Evolutionary conservation across 73 alveolate species (phyloP), one percentile per base, ranked within the genome.

Genomic region (Chromera velia): DNA sequence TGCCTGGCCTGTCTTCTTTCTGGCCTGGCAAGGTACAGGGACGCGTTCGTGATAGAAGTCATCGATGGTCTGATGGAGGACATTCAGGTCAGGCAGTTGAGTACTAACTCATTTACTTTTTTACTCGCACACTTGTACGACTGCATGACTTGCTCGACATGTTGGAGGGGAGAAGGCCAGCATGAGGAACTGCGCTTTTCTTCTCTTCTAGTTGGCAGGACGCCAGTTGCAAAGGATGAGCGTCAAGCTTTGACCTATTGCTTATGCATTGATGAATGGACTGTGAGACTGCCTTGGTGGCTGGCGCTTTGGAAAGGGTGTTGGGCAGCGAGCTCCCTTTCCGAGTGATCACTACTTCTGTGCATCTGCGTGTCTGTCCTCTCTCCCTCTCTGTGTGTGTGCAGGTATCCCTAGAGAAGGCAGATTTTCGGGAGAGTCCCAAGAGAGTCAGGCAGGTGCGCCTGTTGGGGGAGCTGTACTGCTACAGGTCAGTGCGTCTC

Each of bases 401-500:
- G 55, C 13, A 40, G 55, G 55, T 40, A 7, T 4, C 22, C 55
- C 4, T 40, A 13, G 88, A 82, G 47, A 34, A 79, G 28, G 73
- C 72, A 29, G 88, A 82, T 40, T 82, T 82, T 49, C 74, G 75
- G 34, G 88, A 82, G 40, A 27, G 74, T 10, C 68, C 74, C 33
- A 71, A 74, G 28, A 26, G 88, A 30, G 84, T 82, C 10, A 33
- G 80, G 33, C 63, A 73, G 32, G 75, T 82, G 79, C 72, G 73
- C 31, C 75, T 82, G 46, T 46, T 82, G 26, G 84, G 88, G 22
- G 88, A 82, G 69, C 65, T 76, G 71, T 82, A 82, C 72, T 73
- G 73, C 74, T 82, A 32, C 45, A 70, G 69, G 68, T 76, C 64
- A 33, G 9, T 82, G 13, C 84, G 47, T 65, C 67, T 82, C 30